Percentiles rank a stretch among this genome's conserved stretches.
Conservation (phyloP, 306 rosid species). For the Medicago truncatula region MtrunA17r5.0-ANR NC_053042.1:47563501-47564000, state of each 20-base stretch:
- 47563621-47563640: conserved; percentile 97
- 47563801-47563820: conserved; percentile 2
- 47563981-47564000: conserved; percentile 84
- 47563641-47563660: conserved; percentile 99
- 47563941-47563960: conserved; percentile 79
- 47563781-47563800: conserved; percentile 28
- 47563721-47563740: conserved; percentile 7
- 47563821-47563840: conserved; percentile 24
- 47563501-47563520: conserved; percentile 46
- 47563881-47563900: conserved; percentile 99
- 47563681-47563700: conserved; percentile 59
- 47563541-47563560: conserved; percentile 26
- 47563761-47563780: conserved; percentile 21
- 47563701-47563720: conserved; percentile 41
- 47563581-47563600: conserved; percentile 85
- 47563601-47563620: conserved; percentile 89
- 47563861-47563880: conserved; percentile 51
- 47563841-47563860: conserved; percentile 17
- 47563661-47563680: conserved; percentile 86
- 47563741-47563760: conserved; percentile 31
- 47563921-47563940: conserved; percentile 94
- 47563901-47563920: conserved; percentile 97
- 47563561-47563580: conserved; percentile 33
- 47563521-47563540: conserved; percentile 41
- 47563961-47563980: conserved; percentile 91